Evolutionary conservation across 441 rosid species (phyloP).

Genomic region (Gossypium davidsonii): DNA sequence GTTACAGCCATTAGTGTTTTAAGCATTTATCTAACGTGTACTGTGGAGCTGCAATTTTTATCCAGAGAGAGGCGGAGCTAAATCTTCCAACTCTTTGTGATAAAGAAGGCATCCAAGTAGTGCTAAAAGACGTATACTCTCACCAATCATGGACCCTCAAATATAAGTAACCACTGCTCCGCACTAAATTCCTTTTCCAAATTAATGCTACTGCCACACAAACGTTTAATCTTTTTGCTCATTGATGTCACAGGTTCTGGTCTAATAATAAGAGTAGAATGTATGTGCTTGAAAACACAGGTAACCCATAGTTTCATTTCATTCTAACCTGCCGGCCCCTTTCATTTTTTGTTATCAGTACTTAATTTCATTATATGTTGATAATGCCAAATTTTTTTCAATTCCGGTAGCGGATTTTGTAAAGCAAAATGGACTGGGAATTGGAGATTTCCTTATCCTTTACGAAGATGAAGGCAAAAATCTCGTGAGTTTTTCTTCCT

Average conservation of each 20-base stretch:
- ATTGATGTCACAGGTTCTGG: slow-evolving; percentile 54
- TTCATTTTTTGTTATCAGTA: background rate
- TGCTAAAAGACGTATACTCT: slow-evolving; percentile 42
- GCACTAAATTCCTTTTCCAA: no score
- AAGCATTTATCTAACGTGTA: background rate
- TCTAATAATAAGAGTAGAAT: slow-evolving; percentile 69
- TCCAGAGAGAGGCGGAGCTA: slow-evolving; percentile 60
- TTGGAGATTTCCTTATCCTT: slow-evolving; percentile 54
- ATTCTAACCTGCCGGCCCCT: background rate
- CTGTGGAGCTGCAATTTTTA: slow-evolving; percentile 12
- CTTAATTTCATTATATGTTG: background rate
- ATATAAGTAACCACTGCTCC: slow-evolving; percentile 48
- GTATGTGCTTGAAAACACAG: slow-evolving; percentile 78
- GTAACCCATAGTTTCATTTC: slow-evolving; percentile 21
- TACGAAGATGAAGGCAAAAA: slow-evolving; percentile 71
- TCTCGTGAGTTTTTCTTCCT: slow-evolving; percentile 51
- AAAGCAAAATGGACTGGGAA: slow-evolving; percentile 39
- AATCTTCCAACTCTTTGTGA: slow-evolving; percentile 54
- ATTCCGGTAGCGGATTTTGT: slow-evolving; percentile 55
- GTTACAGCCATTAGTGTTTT: background rate
- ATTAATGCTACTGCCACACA: no score
- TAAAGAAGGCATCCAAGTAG: slow-evolving; percentile 53
- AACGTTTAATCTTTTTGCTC: slow-evolving; percentile 10
- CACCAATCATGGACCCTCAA: slow-evolving; percentile 44
- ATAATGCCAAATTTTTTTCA: background rate